Percentiles rank a stretch among this genome's conserved stretches.
Conservation (phyloP, 768 basidiomycete genomes). For the Auricularia heimuer region DNA sequence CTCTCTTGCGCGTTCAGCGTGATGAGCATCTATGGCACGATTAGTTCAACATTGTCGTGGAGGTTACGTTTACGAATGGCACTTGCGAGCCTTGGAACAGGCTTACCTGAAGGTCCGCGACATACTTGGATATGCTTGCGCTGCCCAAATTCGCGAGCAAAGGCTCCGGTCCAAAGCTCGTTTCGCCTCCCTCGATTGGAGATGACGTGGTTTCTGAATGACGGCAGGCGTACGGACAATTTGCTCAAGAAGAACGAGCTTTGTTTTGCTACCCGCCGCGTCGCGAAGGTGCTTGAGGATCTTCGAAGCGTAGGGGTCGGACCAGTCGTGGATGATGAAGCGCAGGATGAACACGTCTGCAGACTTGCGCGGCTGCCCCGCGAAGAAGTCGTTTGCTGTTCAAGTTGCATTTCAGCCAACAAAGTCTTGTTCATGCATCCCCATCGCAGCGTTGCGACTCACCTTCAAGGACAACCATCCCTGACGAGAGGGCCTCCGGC, state of each 20-base stretch:
- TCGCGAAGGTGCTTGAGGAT: conserved; percentile 9
- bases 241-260: conserved; percentile 11
- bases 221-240: conserved; percentile 7
- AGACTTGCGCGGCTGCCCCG: not conserved
- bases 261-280: conserved; percentile 3
- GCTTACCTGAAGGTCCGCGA: conserved; percentile 7
- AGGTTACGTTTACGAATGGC: too few species aligned
- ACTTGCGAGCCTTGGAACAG: not conserved
- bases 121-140: conserved; percentile 10
- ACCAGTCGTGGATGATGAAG: conserved; percentile 13
- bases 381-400: conserved; percentile 2
- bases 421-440: not conserved
- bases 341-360: conserved; percentile 12
- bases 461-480: conserved; percentile 8
- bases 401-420: conserved; percentile 12
- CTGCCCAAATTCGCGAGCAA: conserved; percentile 17
- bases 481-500: conserved; percentile 6
- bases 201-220: not conserved
- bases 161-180: conserved; percentile 10
- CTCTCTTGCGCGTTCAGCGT: conserved; percentile 3
- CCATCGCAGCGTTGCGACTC: too few species aligned
- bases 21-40: conserved; percentile 4
- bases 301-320: conserved; percentile 2
- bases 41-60: not conserved
- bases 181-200: not conserved